Conservation (phyloP, 257 asterid species). For the Coffea canephora region DNA sequence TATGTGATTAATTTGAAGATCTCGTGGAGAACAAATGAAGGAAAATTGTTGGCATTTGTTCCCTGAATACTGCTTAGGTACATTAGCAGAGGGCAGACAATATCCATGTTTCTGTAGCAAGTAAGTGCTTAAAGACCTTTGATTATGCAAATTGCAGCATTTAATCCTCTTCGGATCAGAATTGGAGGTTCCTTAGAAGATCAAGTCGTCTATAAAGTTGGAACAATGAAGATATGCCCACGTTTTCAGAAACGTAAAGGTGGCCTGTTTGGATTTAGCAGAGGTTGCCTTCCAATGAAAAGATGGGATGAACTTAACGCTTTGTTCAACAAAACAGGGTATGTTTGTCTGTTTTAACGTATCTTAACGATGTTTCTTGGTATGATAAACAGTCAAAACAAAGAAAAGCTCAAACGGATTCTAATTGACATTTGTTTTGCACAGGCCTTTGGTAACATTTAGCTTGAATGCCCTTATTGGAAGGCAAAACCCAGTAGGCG, state of each 20-base stretch:
- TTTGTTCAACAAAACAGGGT: slow-evolving; percentile 60
- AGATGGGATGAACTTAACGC: slow-evolving; percentile 71
- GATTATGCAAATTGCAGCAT: slow-evolving; percentile 36
- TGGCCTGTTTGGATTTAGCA: slow-evolving; percentile 54
- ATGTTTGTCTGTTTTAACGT: background rate
- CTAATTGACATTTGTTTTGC: background rate
- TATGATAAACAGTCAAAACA: background rate
- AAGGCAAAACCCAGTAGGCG: slow-evolving; percentile 27
- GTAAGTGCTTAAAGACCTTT: background rate
- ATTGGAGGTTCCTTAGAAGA: slow-evolving; percentile 78
- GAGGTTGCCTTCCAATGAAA: slow-evolving; percentile 60
- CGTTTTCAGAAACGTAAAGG: slow-evolving; percentile 32
- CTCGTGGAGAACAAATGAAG: too few relatives aligned
- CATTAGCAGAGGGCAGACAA: too few relatives aligned
- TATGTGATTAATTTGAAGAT: too few relatives aligned
- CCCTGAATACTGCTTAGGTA: too few relatives aligned
- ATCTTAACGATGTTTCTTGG: background rate
- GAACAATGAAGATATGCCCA: slow-evolving; percentile 47
- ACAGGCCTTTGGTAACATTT: slow-evolving; percentile 64
- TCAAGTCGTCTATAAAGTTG: slow-evolving; percentile 56
- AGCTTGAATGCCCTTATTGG: slow-evolving; percentile 75
- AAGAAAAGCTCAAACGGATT: background rate
- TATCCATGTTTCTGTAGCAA: background rate
- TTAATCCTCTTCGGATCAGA: slow-evolving; percentile 55
- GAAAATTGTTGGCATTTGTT: background rate